phyloP scores from a whole-genome alignment of 495 filamentous ascomycete species.

The Daldinia grandis region DNA sequence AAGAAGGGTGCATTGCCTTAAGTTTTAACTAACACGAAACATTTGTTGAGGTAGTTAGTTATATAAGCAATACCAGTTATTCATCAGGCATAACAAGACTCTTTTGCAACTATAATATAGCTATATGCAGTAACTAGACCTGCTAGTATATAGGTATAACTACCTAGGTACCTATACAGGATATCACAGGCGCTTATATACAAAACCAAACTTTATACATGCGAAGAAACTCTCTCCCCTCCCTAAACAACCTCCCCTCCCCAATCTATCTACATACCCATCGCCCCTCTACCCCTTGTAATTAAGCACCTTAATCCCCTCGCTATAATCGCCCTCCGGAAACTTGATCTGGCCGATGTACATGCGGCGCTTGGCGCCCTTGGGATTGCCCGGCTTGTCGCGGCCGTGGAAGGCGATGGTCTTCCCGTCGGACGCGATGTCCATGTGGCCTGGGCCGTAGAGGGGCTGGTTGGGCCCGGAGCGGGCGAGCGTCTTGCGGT shows the following conservation, averaged over 20 bases:
- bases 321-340: neutral
- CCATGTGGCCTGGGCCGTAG: constrained; percentile 24
- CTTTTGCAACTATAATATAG: too few relatives aligned
- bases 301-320: neutral
- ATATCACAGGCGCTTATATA: too few relatives aligned
- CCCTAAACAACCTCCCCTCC: neutral
- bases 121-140: too few relatives aligned
- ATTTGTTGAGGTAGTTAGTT: too few relatives aligned
- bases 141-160: too few relatives aligned
- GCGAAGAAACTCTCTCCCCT: neutral
- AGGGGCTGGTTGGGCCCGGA: constrained; percentile 12
- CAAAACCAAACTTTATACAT: neutral
- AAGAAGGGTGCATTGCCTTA: too few relatives aligned
- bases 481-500: neutral
- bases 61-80: too few relatives aligned
- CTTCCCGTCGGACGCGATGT: constrained; percentile 25
- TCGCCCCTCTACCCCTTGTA: neutral
- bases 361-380: constrained; percentile 8
- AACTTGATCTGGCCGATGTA: neutral
- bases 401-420: constrained; percentile 25
- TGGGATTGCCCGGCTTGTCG: constrained; percentile 19
- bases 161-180: too few relatives aligned
- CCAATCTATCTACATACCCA: neutral
- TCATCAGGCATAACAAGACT: too few relatives aligned
- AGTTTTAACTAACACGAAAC: too few relatives aligned